Evolutionary conservation across 176 grass and related monocot species (phyloP).

Genomic region (Oryza officinalis): DNA sequence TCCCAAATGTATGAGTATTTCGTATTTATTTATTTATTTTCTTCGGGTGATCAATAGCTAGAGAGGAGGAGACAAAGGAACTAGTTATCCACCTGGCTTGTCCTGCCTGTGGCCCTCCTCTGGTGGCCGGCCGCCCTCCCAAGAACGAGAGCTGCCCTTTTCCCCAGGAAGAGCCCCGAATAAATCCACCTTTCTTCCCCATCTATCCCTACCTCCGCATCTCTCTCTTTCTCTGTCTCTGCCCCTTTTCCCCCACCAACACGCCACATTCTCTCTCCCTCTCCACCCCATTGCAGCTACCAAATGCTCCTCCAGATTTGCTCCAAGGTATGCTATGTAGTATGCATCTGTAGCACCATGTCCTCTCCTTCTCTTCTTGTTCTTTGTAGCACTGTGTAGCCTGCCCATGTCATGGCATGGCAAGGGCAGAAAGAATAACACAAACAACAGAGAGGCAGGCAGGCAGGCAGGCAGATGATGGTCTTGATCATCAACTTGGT

Average conservation of each 20-base stretch:
- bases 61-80: neutral
- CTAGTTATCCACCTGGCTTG: neutral
- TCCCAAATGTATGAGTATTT: too few relatives aligned
- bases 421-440: conserved; percentile 9
- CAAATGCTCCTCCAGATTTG: neutral
- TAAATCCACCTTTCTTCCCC: neutral
- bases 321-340: neutral
- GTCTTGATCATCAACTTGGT: neutral
- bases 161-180: neutral
- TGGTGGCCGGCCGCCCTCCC: neutral
- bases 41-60: too few relatives aligned
- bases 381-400: neutral
- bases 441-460: neutral
- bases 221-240: neutral
- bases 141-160: neutral
- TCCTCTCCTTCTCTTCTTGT: neutral
- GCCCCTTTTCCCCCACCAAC: neutral
- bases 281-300: neutral
- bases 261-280: neutral
- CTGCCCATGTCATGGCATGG: neutral
- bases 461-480: neutral
- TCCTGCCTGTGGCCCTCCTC: neutral
- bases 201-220: neutral
- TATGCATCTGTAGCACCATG: neutral
- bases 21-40: too few relatives aligned